Evolutionary conservation across 2,329 filamentous ascomycete genomes (phyloP), one percentile per base, ranked within the genome.

Genomic region (Fusarium brachygibbosum): DNA sequence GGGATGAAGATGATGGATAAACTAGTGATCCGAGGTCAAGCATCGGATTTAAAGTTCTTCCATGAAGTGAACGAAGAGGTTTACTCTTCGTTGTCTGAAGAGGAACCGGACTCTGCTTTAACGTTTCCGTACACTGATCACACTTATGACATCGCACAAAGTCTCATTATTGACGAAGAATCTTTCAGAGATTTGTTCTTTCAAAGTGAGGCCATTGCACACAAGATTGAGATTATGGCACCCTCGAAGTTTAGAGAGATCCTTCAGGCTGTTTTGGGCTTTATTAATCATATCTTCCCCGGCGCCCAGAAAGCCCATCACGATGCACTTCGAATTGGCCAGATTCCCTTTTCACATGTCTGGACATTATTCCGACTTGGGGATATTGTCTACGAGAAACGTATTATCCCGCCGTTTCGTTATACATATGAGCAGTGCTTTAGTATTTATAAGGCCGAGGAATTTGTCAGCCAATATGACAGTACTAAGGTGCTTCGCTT

Each of bases 341-440:
- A 17, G 17, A 11, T 44, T 3, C 6, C 10, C 3, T 44, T 29
- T 6, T 16, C 5, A 6, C 16, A 44, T 44, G 23, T 7, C 0
- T 44, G 25, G 41, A 44, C 41, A 12, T 21, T 44, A 7, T 44
- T 44, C 11, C 25, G 23, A 13, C 41, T 23, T 11, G 41, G 41
- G 1, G 12, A 11, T 6, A 44, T 29, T 28, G 41, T n/a, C 4
- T 44, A 44, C 17, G 41, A 44, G 25, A 44, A 1, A n/a, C 25
- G 5, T 6, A 4, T 11, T 17, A 28, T 29, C 1, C 14, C 9
- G 0, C 41, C 41, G 0, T n/a, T 4, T 6, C 14, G 29, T 4
- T 6, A 29, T 5, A 28, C n/a, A n/a, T 44, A 44, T 19, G 41
- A 44, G 17, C 41, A 44, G 29, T 44, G 41, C 6, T 44, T 44